Base-by-base conservation (phyloP, 345 rosid species). In the Eucalyptus sp. region DNA sequence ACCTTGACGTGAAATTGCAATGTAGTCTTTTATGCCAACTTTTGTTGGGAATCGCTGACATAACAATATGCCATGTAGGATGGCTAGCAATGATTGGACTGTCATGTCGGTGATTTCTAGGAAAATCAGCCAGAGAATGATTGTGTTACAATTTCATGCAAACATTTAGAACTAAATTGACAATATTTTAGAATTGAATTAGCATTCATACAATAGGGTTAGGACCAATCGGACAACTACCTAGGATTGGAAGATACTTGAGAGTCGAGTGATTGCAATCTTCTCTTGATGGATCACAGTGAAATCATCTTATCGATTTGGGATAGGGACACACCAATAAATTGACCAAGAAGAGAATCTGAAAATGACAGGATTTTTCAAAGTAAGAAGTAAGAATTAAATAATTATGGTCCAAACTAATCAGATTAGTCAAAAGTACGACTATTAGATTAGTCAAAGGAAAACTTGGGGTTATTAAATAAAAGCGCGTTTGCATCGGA, bases 71-170 rank as follows among this genome's bases (percentile, higher is more conserved):
- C 0, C 6, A 9, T 20, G 1, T 24, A 56, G 3, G 27, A 24
- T 56, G 27, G 12, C 1, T 8, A 56, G 5, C 25, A 56, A 56
- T 56, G 3, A 56, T 0, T 9, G 6, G 5, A 56, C 1, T 3
- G 1, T 12, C 3, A 25, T 4, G 13, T 58, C 7, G 13, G 7
- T 1, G 8, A 29, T 29, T 62, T 27, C 3, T 13, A 25, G 7
- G 8, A 27, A 60, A 58, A 58, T 58, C 0, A 5, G 7, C 15
- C 0, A 12, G 1, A 12, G 1, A 60, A 3, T 12, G 16, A 60
- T 27, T 29, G 31, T 10, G 13, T 29, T 29, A 6, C 3, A 62
- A 62, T 29, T 62, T 62, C 71, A 29, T 13, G 4, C 17, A 29
- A 13, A 13, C 3, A 13, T 62, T 62, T 62, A 25, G 0, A 10